A percentile compares a stretch with the other conserved stretches of the same genome.
phyloP scores from a whole-genome alignment of 2,329 filamentous ascomycete genomes.

The Talaromyces rugulosus region DNA sequence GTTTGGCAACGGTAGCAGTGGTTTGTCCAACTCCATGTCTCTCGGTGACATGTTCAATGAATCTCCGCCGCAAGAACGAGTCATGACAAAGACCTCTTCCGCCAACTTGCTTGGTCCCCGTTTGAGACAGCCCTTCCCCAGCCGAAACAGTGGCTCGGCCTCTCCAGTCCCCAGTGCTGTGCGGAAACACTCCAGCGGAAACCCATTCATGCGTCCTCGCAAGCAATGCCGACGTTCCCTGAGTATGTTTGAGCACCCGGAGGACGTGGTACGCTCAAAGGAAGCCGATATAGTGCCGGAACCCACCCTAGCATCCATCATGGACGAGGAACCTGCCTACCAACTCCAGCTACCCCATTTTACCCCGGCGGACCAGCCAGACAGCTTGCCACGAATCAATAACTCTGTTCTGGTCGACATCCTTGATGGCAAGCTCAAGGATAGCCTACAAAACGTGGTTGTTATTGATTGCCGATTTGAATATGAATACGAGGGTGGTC shows the following conservation, averaged over 20 bases:
- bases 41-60: conserved; percentile 76
- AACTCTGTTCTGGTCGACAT: conserved; percentile 79
- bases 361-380: conserved; percentile 70
- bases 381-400: conserved; percentile 83
- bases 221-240: conserved; percentile 88
- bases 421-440: conserved; percentile 76
- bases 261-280: conserved; percentile 80
- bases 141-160: conserved; percentile 69
- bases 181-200: conserved; percentile 60
- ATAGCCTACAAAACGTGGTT: conserved; percentile 73
- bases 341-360: conserved; percentile 79
- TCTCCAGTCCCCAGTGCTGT: conserved; percentile 57
- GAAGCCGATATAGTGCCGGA: conserved; percentile 54
- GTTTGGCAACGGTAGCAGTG: conserved; percentile 60
- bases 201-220: conserved; percentile 68
- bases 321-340: conserved; percentile 75
- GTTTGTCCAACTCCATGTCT: conserved; percentile 59
- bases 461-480: conserved; percentile 97
- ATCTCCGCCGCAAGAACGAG: conserved; percentile 66
- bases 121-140: conserved; percentile 61
- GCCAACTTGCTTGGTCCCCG: conserved; percentile 55
- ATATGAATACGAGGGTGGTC: conserved; percentile 95
- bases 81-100: conserved; percentile 57
- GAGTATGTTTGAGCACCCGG: conserved; percentile 96
- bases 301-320: conserved; percentile 65